Percentiles rank a stretch among this genome's conserved stretches.
These are phyloP conservation scores for Suaeda aralocaspica DNA, from an alignment of 148 eudicot species.

Conservation along the genomic window DNA sequence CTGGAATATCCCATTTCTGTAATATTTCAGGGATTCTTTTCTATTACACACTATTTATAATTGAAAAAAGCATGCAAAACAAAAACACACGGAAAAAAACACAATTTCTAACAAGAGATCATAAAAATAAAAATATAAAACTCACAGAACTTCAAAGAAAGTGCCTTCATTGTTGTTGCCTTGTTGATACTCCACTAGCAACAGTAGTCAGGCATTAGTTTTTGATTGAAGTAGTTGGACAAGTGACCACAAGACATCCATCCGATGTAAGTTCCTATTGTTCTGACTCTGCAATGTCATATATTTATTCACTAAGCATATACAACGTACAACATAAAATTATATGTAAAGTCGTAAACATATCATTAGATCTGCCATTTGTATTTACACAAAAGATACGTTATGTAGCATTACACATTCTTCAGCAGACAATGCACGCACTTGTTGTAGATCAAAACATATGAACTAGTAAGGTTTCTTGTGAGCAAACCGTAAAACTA, in stretches of 20 bases:
- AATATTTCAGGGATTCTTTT: slow-evolving; percentile 8
- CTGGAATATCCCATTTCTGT: slow-evolving; percentile 8
- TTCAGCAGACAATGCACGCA: too few relatives aligned
- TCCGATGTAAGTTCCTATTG: slow-evolving; percentile 73
- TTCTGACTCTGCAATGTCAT: slow-evolving; percentile 47
- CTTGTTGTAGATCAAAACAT: too few relatives aligned
- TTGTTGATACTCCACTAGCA: slow-evolving; percentile 6
- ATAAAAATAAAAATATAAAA: slow-evolving; percentile 13
- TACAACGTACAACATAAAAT: too few relatives aligned
- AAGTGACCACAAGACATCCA: slow-evolving; percentile 88
- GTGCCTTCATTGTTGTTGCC: background rate
- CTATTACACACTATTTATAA: slow-evolving; percentile 15
- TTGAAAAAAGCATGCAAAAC: slow-evolving; percentile 17
- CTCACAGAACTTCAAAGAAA: slow-evolving; percentile 23
- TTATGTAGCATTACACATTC: too few relatives aligned
- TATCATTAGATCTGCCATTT: background rate
- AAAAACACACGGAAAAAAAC: slow-evolving; percentile 8
- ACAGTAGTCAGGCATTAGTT: slow-evolving; percentile 22
- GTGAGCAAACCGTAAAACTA: too few relatives aligned
- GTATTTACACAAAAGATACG: too few relatives aligned
- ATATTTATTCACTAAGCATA: background rate
- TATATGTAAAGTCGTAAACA: background rate
- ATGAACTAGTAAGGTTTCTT: too few relatives aligned
- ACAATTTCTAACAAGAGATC: slow-evolving; percentile 8
- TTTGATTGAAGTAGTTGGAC: slow-evolving; percentile 72